phyloP scores from a whole-genome alignment of 768 basidiomycete genomes.

The Aureoboletus auriporus region DNA sequence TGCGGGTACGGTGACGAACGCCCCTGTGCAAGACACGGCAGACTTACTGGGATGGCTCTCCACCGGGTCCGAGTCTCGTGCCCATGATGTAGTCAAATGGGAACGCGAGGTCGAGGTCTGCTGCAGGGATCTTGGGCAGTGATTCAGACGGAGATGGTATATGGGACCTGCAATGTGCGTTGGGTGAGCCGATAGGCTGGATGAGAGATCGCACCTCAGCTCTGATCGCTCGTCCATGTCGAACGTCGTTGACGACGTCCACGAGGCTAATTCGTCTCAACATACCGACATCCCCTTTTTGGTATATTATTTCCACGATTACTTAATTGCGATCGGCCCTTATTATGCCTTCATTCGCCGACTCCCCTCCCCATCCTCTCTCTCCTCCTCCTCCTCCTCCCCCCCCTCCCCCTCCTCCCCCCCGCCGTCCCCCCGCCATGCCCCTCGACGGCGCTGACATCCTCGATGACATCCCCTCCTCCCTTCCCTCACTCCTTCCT shows the following conservation, averaged over 20 bases:
- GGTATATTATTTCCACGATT: slow-evolving; percentile 25
- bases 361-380: slow-evolving; percentile 16
- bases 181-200: slow-evolving; percentile 11
- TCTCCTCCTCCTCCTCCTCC: background rate
- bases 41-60: slow-evolving; percentile 45
- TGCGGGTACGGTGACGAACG: slow-evolving; percentile 30
- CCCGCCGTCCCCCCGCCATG: slow-evolving; percentile 20
- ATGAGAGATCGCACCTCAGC: slow-evolving; percentile 1
- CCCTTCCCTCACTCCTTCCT: slow-evolving; percentile 16
- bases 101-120: slow-evolving; percentile 43
- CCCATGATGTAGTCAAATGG: slow-evolving; percentile 42
- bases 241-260: slow-evolving; percentile 20
- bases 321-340: slow-evolving; percentile 24
- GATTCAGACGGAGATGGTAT: slow-evolving; percentile 27
- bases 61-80: background rate
- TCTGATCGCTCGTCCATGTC: slow-evolving; percentile 25
- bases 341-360: slow-evolving; percentile 26
- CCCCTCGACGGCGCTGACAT: slow-evolving; percentile 19
- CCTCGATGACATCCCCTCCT: slow-evolving; percentile 9
- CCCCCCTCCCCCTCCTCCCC: background rate
- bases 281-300: background rate
- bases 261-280: slow-evolving; percentile 13
- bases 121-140: slow-evolving; percentile 51
- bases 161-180: slow-evolving; percentile 14
- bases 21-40: slow-evolving; percentile 19